Conservation (phyloP, 208 protist genomes). For the Acanthamoeba royreba region DNA sequence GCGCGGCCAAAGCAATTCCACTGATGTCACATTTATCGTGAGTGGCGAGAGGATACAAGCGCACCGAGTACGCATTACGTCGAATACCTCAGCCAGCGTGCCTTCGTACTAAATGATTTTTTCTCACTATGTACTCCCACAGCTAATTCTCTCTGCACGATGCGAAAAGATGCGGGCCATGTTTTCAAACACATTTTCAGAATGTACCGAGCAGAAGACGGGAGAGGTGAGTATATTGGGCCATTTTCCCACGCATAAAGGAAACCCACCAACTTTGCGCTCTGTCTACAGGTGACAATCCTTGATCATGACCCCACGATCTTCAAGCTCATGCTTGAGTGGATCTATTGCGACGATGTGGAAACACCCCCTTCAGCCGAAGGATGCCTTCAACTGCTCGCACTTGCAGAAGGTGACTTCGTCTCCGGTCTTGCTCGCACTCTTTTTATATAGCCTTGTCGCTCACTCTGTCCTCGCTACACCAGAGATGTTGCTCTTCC, state of each 20-base stretch:
- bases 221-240: neutral
- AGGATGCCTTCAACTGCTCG: neutral
- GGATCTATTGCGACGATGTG: neutral
- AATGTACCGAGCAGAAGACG: neutral
- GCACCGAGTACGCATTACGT: neutral
- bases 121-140: too few species aligned
- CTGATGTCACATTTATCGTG: neutral
- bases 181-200: neutral
- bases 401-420: neutral
- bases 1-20: neutral
- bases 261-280: neutral
- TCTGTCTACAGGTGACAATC: neutral
- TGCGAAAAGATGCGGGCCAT: neutral
- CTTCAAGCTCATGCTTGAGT: neutral
- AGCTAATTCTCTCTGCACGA: neutral
- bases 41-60: neutral
- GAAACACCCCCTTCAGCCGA: neutral
- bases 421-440: neutral
- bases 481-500: neutral
- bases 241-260: neutral
- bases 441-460: neutral
- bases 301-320: neutral
- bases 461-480: neutral
- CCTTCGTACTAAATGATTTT: too few species aligned
- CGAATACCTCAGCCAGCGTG: neutral